Evolutionary conservation across 2,329 filamentous ascomycete genomes (phyloP).

Genomic region (Monosporascus cannonballus): DNA sequence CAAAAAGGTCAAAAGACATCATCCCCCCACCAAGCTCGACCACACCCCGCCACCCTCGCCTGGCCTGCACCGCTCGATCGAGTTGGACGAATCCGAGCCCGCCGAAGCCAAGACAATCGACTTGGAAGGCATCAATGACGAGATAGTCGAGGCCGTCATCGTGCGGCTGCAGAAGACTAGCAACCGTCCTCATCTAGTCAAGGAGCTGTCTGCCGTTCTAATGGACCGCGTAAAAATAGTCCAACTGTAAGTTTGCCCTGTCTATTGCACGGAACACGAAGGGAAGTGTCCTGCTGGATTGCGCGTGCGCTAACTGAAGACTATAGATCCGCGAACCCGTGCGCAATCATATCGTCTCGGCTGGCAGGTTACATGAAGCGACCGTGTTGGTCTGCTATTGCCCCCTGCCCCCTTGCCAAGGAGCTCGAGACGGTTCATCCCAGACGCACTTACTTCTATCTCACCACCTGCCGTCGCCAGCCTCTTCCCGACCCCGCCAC

Average conservation of each 20-base stretch:
- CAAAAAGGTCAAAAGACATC: slow-evolving; percentile 76
- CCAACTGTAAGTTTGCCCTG: slow-evolving; percentile 69
- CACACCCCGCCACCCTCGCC: slow-evolving; percentile 79
- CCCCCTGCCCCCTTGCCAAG: slow-evolving; percentile 85
- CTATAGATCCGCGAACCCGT: slow-evolving; percentile 84
- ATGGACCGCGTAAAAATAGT: slow-evolving; percentile 73
- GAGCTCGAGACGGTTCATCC: slow-evolving; percentile 89
- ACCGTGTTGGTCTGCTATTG: slow-evolving; percentile 67
- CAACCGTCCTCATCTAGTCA: slow-evolving; percentile 90
- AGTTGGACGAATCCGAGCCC: slow-evolving; percentile 32
- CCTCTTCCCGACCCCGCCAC: slow-evolving; percentile 62
- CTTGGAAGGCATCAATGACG: slow-evolving; percentile 81
- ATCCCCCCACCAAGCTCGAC: slow-evolving; percentile 51
- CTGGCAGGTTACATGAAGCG: slow-evolving; percentile 87
- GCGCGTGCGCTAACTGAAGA: slow-evolving; percentile 13
- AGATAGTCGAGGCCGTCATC: slow-evolving; percentile 89
- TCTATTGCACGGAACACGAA: background rate
- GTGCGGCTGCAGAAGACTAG: slow-evolving; percentile 81
- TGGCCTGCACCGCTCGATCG: slow-evolving; percentile 36
- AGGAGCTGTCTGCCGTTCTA: slow-evolving; percentile 80
- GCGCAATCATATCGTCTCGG: slow-evolving; percentile 90
- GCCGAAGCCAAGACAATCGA: slow-evolving; percentile 53
- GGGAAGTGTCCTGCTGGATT: background rate
- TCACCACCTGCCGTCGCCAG: slow-evolving; percentile 81
- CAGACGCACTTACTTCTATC: slow-evolving; percentile 91